phyloP scores from a whole-genome alignment of 768 basidiomycete species.

The Sutorius australiensis region DNA sequence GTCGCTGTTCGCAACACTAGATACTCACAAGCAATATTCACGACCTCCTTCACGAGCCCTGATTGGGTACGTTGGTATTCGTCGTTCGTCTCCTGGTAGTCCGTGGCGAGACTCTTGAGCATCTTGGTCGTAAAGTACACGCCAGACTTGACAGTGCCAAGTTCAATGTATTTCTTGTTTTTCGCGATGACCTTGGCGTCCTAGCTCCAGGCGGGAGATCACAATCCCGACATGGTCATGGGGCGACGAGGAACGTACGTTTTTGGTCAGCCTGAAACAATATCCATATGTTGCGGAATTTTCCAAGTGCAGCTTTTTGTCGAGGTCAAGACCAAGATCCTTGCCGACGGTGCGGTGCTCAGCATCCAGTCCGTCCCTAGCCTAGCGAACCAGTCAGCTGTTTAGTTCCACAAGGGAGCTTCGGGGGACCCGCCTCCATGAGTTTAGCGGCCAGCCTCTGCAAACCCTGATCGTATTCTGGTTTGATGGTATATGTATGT shows the following conservation, averaged over 20 bases:
- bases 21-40: constrained; percentile 80
- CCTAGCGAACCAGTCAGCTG: constrained; percentile 28
- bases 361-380: constrained; percentile 75
- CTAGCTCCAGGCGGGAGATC: constrained; percentile 37
- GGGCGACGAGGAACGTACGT: constrained; percentile 45
- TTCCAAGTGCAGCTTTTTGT: constrained; percentile 95
- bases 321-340: constrained; percentile 76
- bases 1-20: neutral
- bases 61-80: constrained; percentile 75
- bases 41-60: constrained; percentile 85
- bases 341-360: constrained; percentile 70
- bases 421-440: constrained; percentile 39
- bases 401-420: neutral
- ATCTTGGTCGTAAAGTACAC: constrained; percentile 81
- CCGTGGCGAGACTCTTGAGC: constrained; percentile 68
- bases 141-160: constrained; percentile 82
- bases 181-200: constrained; percentile 69
- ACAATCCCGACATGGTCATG: neutral
- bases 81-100: constrained; percentile 63
- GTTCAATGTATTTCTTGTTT: constrained; percentile 72
- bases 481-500: constrained; percentile 88
- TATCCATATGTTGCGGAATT: constrained; percentile 88
- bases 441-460: constrained; percentile 66
- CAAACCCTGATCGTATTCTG: constrained; percentile 81
- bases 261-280: constrained; percentile 89